Percentiles rank a stretch among this genome's conserved stretches.
Conservation (phyloP, 2,329 filamentous ascomycete genomes). For the Monosporascus sp. region DNA sequence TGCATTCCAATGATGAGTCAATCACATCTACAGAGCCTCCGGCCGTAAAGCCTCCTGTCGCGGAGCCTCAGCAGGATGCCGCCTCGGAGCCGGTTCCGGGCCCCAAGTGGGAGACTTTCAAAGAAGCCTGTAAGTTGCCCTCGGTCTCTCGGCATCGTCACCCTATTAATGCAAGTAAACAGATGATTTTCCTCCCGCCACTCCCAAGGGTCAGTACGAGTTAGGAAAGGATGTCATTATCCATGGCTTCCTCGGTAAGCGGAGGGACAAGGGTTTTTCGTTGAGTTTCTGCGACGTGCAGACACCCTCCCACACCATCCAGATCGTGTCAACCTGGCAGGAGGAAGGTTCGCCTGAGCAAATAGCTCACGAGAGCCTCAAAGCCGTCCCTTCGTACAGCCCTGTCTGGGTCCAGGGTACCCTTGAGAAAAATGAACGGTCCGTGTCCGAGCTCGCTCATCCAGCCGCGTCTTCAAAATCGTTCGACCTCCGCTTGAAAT, state of each 20-base stretch:
- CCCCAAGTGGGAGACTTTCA: conserved; percentile 10
- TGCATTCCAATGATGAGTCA: conserved; percentile 5
- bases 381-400: conserved; percentile 43
- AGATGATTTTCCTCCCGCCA: conserved; percentile 1
- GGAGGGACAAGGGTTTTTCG: conserved; percentile 61
- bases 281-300: conserved; percentile 64
- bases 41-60: neutral
- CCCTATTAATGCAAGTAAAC: too few species aligned
- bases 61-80: neutral
- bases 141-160: neutral
- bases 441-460: neutral
- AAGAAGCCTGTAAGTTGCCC: conserved; percentile 14
- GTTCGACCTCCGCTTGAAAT: conserved; percentile 54
- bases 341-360: conserved; percentile 31
- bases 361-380: conserved; percentile 35
- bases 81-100: neutral
- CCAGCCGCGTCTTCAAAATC: neutral
- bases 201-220: conserved; percentile 9
- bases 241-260: conserved; percentile 68
- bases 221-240: conserved; percentile 40
- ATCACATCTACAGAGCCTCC: neutral
- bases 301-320: conserved; percentile 24
- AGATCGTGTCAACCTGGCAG: conserved; percentile 40
- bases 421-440: conserved; percentile 7
- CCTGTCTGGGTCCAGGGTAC: conserved; percentile 46